A percentile compares a stretch with the other conserved stretches of the same genome.
phyloP scores from a whole-genome alignment of 1,139 yeast genomes.

The Hansenula lynferdii region DNA sequence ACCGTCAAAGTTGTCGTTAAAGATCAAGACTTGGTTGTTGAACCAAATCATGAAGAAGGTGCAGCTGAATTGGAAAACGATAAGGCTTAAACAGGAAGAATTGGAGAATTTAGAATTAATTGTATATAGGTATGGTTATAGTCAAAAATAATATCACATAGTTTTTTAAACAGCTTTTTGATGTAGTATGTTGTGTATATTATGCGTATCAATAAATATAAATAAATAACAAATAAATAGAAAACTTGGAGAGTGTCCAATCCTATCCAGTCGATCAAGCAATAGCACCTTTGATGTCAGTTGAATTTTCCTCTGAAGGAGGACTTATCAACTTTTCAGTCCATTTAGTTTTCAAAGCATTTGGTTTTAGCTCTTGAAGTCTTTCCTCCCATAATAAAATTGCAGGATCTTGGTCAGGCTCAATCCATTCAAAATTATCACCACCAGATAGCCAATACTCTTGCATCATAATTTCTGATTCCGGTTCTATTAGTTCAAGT shows the following conservation, averaged over 20 bases:
- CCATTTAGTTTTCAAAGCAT: slow-evolving; percentile 14
- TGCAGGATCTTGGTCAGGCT: slow-evolving; percentile 70
- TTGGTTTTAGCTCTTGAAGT: slow-evolving; percentile 15
- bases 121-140: no score
- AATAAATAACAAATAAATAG: no score
- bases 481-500: slow-evolving; percentile 36
- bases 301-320: neutral
- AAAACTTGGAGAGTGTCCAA: no score
- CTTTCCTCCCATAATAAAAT: slow-evolving; percentile 44
- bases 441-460: slow-evolving; percentile 74
- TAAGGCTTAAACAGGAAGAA: no score
- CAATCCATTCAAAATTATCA: slow-evolving; percentile 67
- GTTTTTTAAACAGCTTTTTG: no score
- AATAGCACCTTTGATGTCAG: neutral
- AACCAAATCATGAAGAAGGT: slow-evolving; percentile 41
- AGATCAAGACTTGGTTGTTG: slow-evolving; percentile 33
- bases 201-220: neutral
- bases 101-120: no score
- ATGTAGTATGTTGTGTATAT: no score
- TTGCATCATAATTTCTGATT: slow-evolving; percentile 48
- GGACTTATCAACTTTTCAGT: slow-evolving; percentile 5
- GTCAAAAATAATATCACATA: no score
- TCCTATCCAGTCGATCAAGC: no score
- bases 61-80: slow-evolving; percentile 12
- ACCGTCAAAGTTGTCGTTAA: slow-evolving; percentile 43